Conservation (phyloP, 2,329 filamentous ascomycete species). For the Gnomoniopsis sp. region DNA sequence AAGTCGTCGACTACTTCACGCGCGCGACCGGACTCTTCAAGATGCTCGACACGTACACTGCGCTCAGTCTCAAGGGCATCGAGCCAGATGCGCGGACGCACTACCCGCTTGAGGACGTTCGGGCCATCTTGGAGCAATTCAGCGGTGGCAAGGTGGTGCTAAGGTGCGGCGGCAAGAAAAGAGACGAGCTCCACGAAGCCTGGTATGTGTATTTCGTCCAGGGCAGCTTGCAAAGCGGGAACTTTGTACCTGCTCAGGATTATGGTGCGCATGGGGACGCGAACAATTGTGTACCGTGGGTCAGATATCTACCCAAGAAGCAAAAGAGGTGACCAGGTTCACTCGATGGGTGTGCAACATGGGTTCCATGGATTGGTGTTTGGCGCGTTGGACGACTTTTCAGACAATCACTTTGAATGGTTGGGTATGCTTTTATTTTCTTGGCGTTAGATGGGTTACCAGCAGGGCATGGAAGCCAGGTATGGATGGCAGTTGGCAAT, state of each 20-base stretch:
- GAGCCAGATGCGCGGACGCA: constrained; percentile 30
- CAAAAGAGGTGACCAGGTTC: constrained; percentile 17
- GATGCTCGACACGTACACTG: constrained; percentile 39
- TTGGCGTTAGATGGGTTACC: neutral
- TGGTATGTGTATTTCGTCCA: constrained; percentile 53
- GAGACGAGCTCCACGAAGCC: constrained; percentile 44
- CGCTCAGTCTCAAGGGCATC: constrained; percentile 35
- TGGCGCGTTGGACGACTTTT: neutral
- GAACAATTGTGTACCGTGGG: constrained; percentile 35
- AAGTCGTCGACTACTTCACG: constrained; percentile 43
- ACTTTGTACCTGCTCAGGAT: constrained; percentile 41
- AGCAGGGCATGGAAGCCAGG: neutral
- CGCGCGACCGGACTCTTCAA: constrained; percentile 40
- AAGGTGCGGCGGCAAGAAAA: constrained; percentile 34
- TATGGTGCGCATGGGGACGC: constrained; percentile 34
- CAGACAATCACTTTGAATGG: neutral
- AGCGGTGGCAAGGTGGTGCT: constrained; percentile 44
- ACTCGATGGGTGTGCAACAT: neutral
- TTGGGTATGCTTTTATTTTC: neutral
- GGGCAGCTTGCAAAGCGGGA: constrained; percentile 47
- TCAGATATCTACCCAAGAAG: constrained; percentile 39
- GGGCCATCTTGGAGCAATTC: constrained; percentile 37
- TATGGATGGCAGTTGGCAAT: neutral
- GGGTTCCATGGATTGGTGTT: neutral
- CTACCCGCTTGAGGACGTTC: constrained; percentile 42